A percentile compares a stretch with the other conserved stretches of the same genome.
Conservation (phyloP, 331 rosid species). For the Prunus yedoensis region DNA sequence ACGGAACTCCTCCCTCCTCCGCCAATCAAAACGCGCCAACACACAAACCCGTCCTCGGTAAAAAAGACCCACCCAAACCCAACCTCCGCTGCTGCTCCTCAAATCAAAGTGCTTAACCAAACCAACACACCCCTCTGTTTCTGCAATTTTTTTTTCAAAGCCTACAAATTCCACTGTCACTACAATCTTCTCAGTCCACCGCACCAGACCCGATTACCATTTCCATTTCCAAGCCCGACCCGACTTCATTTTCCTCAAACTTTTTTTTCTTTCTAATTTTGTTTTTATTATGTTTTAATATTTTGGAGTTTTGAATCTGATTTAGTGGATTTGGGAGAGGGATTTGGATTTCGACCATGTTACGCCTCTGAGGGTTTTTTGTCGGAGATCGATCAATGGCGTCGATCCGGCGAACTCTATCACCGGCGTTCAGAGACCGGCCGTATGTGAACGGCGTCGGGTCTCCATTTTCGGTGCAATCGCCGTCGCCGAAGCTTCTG, state of each 20-base stretch:
- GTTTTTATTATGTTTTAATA: background rate
- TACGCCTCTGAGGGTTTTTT: background rate
- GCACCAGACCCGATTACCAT: background rate
- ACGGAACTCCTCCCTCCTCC: background rate
- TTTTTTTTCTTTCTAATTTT: background rate
- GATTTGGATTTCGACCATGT: conserved; percentile 27
- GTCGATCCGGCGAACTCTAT: conserved; percentile 79
- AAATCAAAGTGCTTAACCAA: background rate
- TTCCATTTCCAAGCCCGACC: conserved; percentile 5
- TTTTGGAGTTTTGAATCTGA: conserved; percentile 1
- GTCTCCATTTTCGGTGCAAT: conserved; percentile 41
- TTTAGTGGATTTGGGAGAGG: background rate
- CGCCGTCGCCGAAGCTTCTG: conserved; percentile 64
- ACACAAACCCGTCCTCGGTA: background rate
- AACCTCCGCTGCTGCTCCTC: background rate
- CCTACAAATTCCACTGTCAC: no score
- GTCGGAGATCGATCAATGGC: conserved; percentile 56
- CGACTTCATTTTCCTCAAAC: background rate
- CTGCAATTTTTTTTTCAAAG: no score
- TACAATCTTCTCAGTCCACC: background rate
- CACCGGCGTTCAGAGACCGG: conserved; percentile 82
- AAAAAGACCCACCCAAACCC: background rate
- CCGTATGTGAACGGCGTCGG: conserved; percentile 49
- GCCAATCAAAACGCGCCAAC: background rate
- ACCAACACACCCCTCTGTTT: no score